Conservation (phyloP, 208 protist genomes). For the Trypanosoma cruzi region DNA sequence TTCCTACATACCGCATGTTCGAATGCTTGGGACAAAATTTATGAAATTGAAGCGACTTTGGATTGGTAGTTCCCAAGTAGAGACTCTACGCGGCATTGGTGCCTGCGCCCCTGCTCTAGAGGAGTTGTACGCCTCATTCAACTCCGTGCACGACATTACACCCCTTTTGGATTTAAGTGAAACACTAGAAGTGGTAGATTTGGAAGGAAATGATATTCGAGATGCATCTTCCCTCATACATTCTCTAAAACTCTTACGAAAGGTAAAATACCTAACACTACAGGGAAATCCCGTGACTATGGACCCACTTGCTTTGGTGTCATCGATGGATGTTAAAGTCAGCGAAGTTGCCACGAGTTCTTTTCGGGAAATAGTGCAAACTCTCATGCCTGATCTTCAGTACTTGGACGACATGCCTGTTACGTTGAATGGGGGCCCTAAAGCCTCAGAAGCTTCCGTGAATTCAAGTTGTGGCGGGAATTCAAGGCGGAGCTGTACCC, state of each 20-base stretch:
- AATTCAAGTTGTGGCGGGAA: background rate
- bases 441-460: background rate
- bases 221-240: constrained; percentile 33
- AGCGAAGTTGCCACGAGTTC: constrained; percentile 4
- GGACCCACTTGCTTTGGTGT: background rate
- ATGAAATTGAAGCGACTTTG: constrained; percentile 69
- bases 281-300: constrained; percentile 65
- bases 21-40: constrained; percentile 68
- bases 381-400: constrained; percentile 63
- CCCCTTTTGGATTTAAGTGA: constrained; percentile 62
- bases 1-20: constrained; percentile 66
- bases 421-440: background rate
- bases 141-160: constrained; percentile 57
- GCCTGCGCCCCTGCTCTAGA: constrained; percentile 51
- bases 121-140: constrained; percentile 91
- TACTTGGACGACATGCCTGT: constrained; percentile 58
- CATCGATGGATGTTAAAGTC: constrained; percentile 1
- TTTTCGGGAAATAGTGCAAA: constrained; percentile 46
- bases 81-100: constrained; percentile 70
- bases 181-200: constrained; percentile 81
- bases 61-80: constrained; percentile 75
- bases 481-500: constrained; percentile 10
- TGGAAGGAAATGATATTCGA: constrained; percentile 82
- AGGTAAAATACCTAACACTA: constrained; percentile 62
- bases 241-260: constrained; percentile 40